Evolutionary conservation across 495 filamentous ascomycete species (phyloP), one percentile per base, ranked within the genome.

Genomic region (Hypoxylon trugodes): DNA sequence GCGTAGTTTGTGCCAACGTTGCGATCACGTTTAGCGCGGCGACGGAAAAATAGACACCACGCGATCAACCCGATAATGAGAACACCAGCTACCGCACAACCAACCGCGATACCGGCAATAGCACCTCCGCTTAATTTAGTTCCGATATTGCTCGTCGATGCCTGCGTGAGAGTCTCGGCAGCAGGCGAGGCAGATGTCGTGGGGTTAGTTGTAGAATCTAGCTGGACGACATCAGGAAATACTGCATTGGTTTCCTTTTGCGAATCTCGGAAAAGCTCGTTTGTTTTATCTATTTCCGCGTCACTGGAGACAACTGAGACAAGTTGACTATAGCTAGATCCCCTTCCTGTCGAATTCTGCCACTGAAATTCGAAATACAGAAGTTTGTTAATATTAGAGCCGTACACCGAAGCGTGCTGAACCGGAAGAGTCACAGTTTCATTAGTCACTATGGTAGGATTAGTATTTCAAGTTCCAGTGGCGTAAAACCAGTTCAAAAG

Each of bases 61-160:
- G 71, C 54, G 19, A 76, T 41, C 8, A 28, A 54, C 13, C 42
- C 68, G 60, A 79, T 43, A 50, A 78, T 24, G 24, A 68, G 43
- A 3, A 81, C 69, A 36, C 72, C 77, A 6, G 62, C 60, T 1
- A 78, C 49, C 15, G 51, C 66, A 51, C 69, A 71, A 10, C 60
- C 79, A 4, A 81, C 75, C 37, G 76, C 77, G 43, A 81, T 77
- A 32, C 79, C 80, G 22, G 70, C 71, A 50, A 78, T 74, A 42
- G 76, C 75, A 46, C 74, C 75, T 1, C 18, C 69, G 9, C 64
- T 40, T 6, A 80, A 60, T 1, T 28, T 28, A 15, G 4, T 30
- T 10, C 70, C 69, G n/a, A 53, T 53, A 0, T 22, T 8, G 1
- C 41, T 57, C 0, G 30, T 18, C 6, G 38, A 26, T 15, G 18